phyloP scores from a whole-genome alignment of 495 filamentous ascomycete species.

The Rhizodiscina lignyota region DNA sequence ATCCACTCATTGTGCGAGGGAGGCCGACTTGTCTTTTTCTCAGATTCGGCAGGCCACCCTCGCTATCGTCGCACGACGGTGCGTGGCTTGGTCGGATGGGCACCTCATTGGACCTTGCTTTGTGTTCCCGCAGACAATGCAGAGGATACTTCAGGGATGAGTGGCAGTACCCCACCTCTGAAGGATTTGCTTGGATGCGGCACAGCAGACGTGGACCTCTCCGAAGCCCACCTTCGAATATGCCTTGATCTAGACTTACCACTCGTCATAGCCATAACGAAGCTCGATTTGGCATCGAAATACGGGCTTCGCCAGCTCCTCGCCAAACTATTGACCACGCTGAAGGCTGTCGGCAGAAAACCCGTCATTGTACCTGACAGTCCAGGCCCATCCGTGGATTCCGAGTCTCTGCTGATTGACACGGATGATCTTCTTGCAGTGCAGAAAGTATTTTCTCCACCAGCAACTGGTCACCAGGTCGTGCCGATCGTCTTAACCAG shows the following conservation, averaged over 20 bases:
- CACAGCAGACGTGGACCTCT: slow-evolving; percentile 47
- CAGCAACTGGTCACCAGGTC: background rate
- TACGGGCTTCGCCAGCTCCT: slow-evolving; percentile 49
- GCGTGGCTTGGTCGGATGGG: slow-evolving; percentile 83
- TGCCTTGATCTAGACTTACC: slow-evolving; percentile 65
- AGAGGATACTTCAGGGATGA: slow-evolving; percentile 27
- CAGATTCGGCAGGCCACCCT: slow-evolving; percentile 81
- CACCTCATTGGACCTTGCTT: slow-evolving; percentile 80
- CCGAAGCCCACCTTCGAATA: slow-evolving; percentile 67
- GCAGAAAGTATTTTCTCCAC: background rate
- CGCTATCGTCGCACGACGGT: slow-evolving; percentile 77
- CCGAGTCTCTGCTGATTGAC: background rate
- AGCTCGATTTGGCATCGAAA: slow-evolving; percentile 72
- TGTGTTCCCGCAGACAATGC: slow-evolving; percentile 72
- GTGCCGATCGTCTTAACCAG: slow-evolving; percentile 85
- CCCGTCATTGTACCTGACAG: slow-evolving; percentile 47
- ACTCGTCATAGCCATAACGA: slow-evolving; percentile 70
- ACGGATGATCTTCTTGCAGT: background rate
- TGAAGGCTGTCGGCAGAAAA: slow-evolving; percentile 59
- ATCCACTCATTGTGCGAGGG: slow-evolving; percentile 60
- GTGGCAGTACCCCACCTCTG: slow-evolving; percentile 22
- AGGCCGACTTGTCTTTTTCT: slow-evolving; percentile 68
- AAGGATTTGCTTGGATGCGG: slow-evolving; percentile 33
- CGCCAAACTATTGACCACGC: slow-evolving; percentile 50
- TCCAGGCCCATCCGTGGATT: background rate